Evolutionary conservation across 2,329 filamentous ascomycete species (phyloP), one percentile per base, ranked within the genome.

Genomic region (Torrubiellomyces zombiae): DNA sequence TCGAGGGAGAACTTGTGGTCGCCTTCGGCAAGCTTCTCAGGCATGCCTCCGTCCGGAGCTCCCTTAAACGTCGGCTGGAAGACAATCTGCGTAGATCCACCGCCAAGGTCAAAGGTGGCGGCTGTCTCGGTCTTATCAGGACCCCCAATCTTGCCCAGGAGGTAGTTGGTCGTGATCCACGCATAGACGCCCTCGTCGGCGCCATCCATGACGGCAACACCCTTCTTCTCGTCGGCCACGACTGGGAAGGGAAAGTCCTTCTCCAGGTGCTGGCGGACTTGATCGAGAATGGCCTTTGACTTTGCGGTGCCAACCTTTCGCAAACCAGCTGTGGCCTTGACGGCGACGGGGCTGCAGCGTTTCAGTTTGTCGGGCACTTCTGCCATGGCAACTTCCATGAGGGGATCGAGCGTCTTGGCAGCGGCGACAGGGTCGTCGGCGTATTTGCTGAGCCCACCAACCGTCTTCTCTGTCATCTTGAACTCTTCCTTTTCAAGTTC

Each of bases 111-210:
- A 44, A 98, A 93, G 30, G 94, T 73, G 25, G 89, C 89, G 20
- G 89, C 91, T 2, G 89, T 95, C 25, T 82, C 78, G 34, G 70
- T 82, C 49, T 85, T 72, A 47, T 94, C 86, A 2, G 83, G 80
- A 8, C 80, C 79, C 31, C 89, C 89, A 51, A 98, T 95, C 59
- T 95, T 95, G 43, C 86, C 86, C 14, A 98, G 71, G 20, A 98
- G 75, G 54, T 98, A 98, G 63, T 98, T 98, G 37, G 83, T 89
- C 6, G 89, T 98, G 50, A 98, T 92, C 89, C 89, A 98, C 26
- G 89, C 91, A 47, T 92, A 98, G 16, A 98, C 86, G 47, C 89
- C 89, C 57, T 98, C 89, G 44, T 94, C 80, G 25, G 80, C 83
- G 33, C 89, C 89, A 42, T 93, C 85, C 89, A 98, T 98, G 50